Percentiles rank a stretch among this genome's conserved stretches.
Evolutionary conservation across 1,284 basidiomycete genomes (phyloP).

Genomic region (Ustilago curta): DNA sequence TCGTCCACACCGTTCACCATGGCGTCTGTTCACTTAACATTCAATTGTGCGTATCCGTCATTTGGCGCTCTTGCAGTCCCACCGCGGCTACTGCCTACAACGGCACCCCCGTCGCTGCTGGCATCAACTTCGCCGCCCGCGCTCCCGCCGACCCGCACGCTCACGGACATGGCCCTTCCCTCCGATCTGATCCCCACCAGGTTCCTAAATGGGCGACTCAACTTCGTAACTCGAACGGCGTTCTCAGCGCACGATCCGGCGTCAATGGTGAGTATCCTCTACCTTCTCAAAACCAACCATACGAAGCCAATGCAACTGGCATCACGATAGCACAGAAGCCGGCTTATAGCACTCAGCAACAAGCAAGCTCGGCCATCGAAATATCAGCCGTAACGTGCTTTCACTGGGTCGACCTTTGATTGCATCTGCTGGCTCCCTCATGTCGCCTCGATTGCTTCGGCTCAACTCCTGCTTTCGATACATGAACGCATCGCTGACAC

Average conservation of each 20-base stretch:
- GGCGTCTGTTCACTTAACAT: neutral
- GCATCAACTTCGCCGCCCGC: slow-evolving; percentile 60
- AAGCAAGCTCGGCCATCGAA: neutral
- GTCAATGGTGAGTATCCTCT: slow-evolving; percentile 50
- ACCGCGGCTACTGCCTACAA: slow-evolving; percentile 54
- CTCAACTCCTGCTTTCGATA: neutral
- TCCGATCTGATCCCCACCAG: slow-evolving; percentile 55
- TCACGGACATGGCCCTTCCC: slow-evolving; percentile 54
- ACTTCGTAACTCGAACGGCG: slow-evolving; percentile 52
- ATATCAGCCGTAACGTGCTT: no score
- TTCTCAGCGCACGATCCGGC: slow-evolving; percentile 49
- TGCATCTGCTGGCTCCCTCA: neutral
- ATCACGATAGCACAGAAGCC: no score
- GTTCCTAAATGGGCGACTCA: slow-evolving; percentile 51
- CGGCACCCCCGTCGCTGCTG: slow-evolving; percentile 55
- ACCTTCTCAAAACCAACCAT: neutral
- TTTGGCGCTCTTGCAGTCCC: slow-evolving; percentile 35
- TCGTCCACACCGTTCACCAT: neutral
- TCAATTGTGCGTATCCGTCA: slow-evolving; percentile 34
- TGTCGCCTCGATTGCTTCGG: neutral
- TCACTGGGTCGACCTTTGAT: neutral
- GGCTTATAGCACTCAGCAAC: neutral
- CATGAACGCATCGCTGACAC: neutral
- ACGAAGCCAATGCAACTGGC: neutral
- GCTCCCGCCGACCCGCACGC: slow-evolving; percentile 60